Conservation (phyloP, 2,329 filamentous ascomycete species). For the Aspergillus sp. region DNA sequence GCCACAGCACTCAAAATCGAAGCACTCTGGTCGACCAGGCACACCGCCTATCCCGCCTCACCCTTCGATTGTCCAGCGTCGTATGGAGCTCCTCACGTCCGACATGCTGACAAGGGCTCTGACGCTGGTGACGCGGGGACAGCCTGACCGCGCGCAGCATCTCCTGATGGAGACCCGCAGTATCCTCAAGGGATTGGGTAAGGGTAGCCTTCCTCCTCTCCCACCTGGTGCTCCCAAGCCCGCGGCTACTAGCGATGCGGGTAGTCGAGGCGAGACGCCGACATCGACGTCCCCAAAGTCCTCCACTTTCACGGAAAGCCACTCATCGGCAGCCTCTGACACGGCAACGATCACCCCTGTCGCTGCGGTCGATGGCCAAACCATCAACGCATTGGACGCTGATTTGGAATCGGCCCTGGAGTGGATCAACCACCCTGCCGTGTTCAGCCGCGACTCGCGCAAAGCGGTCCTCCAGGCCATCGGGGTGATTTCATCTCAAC, state of each 20-base stretch:
- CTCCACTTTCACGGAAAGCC: slow-evolving; percentile 31
- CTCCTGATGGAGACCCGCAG: slow-evolving; percentile 89
- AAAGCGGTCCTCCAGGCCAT: slow-evolving; percentile 97
- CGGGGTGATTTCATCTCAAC: slow-evolving; percentile 91
- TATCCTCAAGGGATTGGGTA: slow-evolving; percentile 92
- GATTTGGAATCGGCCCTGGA: slow-evolving; percentile 88
- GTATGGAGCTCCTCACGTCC: slow-evolving; percentile 96
- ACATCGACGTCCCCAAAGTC: slow-evolving; percentile 38
- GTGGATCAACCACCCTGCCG: slow-evolving; percentile 96
- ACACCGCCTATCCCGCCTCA: slow-evolving; percentile 90
- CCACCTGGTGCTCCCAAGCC: slow-evolving; percentile 52
- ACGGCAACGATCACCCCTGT: slow-evolving; percentile 52
- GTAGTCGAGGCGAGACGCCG: slow-evolving; percentile 37
- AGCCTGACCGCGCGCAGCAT: slow-evolving; percentile 91
- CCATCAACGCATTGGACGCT: slow-evolving; percentile 81
- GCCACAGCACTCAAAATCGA: slow-evolving; percentile 66
- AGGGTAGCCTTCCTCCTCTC: slow-evolving; percentile 87
- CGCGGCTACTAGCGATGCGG: slow-evolving; percentile 43
- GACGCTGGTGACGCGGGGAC: slow-evolving; percentile 83
- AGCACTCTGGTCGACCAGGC: slow-evolving; percentile 48
- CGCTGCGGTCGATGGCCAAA: slow-evolving; percentile 76
- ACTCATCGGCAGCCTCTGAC: slow-evolving; percentile 34
- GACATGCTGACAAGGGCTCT: slow-evolving; percentile 95
- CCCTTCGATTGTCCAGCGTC: slow-evolving; percentile 87
- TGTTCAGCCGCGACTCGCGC: slow-evolving; percentile 88